Percentiles rank a stretch among this genome's conserved stretches.
These are phyloP conservation scores for Pleurotus salmoneostramineus DNA, from an alignment of 768 basidiomycete genomes.

Conservation along the genomic window DNA sequence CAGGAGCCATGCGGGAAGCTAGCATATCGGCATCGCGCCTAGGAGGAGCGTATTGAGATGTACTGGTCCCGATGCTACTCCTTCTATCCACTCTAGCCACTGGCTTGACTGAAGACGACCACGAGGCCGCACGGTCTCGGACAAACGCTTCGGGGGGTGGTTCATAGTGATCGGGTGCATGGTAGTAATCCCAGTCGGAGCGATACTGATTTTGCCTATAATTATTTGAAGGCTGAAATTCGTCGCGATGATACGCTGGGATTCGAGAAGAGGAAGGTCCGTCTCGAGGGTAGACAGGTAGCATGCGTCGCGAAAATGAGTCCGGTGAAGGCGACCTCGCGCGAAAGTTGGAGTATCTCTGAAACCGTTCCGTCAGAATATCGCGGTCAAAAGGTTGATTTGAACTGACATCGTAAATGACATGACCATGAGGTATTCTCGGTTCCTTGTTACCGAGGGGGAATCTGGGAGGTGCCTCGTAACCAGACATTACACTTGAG, in stretches of 20 bases:
- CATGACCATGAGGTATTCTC: not conserved
- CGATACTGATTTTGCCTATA: slow-evolving; percentile 3
- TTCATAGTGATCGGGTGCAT: slow-evolving; percentile 5
- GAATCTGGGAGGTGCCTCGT: not conserved
- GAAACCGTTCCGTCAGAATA: not conserved
- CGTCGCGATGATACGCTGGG: not conserved
- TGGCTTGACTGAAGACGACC: slow-evolving; percentile 2
- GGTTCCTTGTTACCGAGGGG: not conserved
- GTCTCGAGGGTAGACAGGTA: slow-evolving; percentile 28
- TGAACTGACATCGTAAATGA: slow-evolving; percentile 1
- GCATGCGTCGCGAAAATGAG: slow-evolving; percentile 1
- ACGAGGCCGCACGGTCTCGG: slow-evolving; percentile 2
- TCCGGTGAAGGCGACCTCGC: slow-evolving; percentile 5
- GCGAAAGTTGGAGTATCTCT: slow-evolving; percentile 3
- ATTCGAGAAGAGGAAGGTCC: slow-evolving; percentile 38
- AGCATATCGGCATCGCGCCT: slow-evolving; percentile 1
- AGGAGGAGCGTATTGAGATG: not conserved
- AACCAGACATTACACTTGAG: slow-evolving; percentile 1
- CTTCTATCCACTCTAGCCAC: not conserved
- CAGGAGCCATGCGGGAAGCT: slow-evolving; percentile 12
- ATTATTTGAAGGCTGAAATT: not conserved
- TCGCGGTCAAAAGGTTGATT: not conserved
- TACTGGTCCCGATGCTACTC: not conserved
- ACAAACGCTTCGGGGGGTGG: not conserved
- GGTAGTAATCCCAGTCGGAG: not conserved